Evolutionary conservation across 2,329 filamentous ascomycete species (phyloP), one percentile per base, ranked within the genome.

Genomic region (Nectriaceae sp.): DNA sequence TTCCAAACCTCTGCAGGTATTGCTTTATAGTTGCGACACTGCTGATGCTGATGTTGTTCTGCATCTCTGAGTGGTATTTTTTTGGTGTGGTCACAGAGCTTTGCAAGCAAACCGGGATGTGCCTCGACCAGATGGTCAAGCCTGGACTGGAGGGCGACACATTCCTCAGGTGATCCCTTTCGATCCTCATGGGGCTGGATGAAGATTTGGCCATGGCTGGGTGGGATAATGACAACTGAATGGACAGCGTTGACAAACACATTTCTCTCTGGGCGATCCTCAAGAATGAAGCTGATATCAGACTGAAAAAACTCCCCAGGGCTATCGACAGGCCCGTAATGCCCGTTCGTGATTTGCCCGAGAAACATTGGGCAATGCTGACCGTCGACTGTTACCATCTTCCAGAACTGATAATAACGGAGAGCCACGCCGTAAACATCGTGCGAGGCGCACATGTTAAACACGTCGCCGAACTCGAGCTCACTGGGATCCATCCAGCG

Each of bases 331-430:
- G 37, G 37, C 20, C 37, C 37, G 20, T 21, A 6, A 11, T n/a
- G 5, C 5, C 37, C 37, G 20, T 39, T 39, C 18, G 37, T 39
- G 21, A 39, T 39, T 18, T 39, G 37, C 6, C 16, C 5, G 4
- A 39, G 37, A 18, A 39, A 39, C 8, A 39, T 11, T 10, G 37
- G 37, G 16, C 37, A 39, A 5, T 20, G 8, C 10, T 18, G 16
- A 21, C 37, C 37, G 19, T 39, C 19, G 18, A 39, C 19, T 4
- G 8, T 21, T 5, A 21, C 37, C 37, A 21, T 39, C 19, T 39
- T 39, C 37, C 37, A 39, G 19, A 39, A 39, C 19, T 39, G 37
- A 18, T 21, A 39, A n/a, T 39, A 39, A 6, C 37, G 37, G 18
- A 39, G 37, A 4, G 37, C 16, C 8, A n/a, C 18, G 4, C 37